These are phyloP conservation scores for Silene noctiflora DNA, from an alignment of 179 eudicot genomes.

Conservation along the genomic window DNA sequence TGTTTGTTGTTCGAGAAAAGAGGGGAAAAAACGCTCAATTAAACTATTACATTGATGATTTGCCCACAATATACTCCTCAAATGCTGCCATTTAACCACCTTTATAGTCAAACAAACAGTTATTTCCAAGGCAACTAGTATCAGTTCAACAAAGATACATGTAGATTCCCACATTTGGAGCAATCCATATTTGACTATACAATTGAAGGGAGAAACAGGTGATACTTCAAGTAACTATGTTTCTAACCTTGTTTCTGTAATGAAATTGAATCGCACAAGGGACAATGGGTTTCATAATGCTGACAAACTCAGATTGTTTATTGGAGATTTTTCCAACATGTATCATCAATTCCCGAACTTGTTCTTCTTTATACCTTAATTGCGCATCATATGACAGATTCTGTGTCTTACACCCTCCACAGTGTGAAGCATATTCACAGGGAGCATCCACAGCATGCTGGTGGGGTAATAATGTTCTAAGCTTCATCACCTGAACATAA, in stretches of 20 bases:
- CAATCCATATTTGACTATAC: too few relatives aligned
- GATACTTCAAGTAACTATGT: neutral
- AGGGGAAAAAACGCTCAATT: neutral
- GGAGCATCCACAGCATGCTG: constrained; percentile 85
- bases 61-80: neutral
- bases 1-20: neutral
- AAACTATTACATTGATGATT: neutral
- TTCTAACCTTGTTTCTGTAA: constrained; percentile 81
- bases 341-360: constrained; percentile 68
- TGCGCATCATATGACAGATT: constrained; percentile 81
- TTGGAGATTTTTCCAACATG: constrained; percentile 76
- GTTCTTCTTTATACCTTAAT: constrained; percentile 75
- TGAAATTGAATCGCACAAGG: constrained; percentile 86
- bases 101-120: neutral
- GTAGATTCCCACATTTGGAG: neutral
- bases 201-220: neutral
- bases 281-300: constrained; percentile 72
- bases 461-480: constrained; percentile 73
- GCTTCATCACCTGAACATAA: constrained; percentile 58
- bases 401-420: constrained; percentile 98
- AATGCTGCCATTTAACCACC: neutral
- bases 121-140: neutral
- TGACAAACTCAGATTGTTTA: constrained; percentile 42
- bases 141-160: neutral
- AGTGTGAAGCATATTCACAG: constrained; percentile 76